A percentile compares a stretch with the other conserved stretches of the same genome.
Evolutionary conservation across 768 basidiomycete genomes (phyloP).

Genomic region (Pilatotrama ljubarskyi): DNA sequence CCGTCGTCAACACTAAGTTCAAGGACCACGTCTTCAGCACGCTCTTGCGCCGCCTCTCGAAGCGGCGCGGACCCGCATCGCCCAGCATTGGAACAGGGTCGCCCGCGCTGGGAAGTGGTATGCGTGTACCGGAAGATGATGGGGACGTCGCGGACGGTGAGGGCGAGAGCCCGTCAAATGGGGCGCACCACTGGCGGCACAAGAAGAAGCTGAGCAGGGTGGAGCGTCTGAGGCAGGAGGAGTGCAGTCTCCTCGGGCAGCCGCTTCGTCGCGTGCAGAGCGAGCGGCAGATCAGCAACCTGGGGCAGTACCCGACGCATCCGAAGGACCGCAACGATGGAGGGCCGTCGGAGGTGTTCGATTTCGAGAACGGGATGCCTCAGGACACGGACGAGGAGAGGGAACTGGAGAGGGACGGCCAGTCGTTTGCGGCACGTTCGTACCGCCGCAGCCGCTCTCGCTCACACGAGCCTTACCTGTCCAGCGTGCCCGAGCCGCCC

Average conservation of each 20-base stretch:
- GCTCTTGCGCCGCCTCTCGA: slow-evolving; percentile 72
- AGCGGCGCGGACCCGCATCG: slow-evolving; percentile 35
- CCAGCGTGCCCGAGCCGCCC: neutral
- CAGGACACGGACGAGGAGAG: neutral
- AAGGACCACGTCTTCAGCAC: slow-evolving; percentile 96
- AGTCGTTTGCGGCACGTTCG: slow-evolving; percentile 16
- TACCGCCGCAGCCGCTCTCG: slow-evolving; percentile 15
- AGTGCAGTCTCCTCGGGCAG: slow-evolving; percentile 36
- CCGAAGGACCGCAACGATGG: slow-evolving; percentile 37
- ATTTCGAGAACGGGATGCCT: slow-evolving; percentile 25
- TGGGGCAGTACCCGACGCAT: slow-evolving; percentile 34
- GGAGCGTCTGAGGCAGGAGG: slow-evolving; percentile 43
- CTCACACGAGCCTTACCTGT: slow-evolving; percentile 7
- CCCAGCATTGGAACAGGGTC: too few relatives aligned
- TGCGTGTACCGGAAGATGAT: slow-evolving; percentile 34
- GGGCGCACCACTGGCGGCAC: slow-evolving; percentile 29
- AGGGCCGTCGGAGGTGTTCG: slow-evolving; percentile 33
- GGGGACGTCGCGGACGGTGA: slow-evolving; percentile 43
- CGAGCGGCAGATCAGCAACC: slow-evolving; percentile 50
- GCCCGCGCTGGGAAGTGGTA: neutral
- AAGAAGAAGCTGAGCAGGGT: slow-evolving; percentile 46
- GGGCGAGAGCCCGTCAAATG: slow-evolving; percentile 29
- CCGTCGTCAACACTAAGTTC: slow-evolving; percentile 88
- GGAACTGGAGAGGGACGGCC: neutral
- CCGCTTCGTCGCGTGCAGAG: slow-evolving; percentile 66